phyloP scores from a whole-genome alignment of 2,329 filamentous ascomycete genomes.

The Claviceps spartinae region DNA sequence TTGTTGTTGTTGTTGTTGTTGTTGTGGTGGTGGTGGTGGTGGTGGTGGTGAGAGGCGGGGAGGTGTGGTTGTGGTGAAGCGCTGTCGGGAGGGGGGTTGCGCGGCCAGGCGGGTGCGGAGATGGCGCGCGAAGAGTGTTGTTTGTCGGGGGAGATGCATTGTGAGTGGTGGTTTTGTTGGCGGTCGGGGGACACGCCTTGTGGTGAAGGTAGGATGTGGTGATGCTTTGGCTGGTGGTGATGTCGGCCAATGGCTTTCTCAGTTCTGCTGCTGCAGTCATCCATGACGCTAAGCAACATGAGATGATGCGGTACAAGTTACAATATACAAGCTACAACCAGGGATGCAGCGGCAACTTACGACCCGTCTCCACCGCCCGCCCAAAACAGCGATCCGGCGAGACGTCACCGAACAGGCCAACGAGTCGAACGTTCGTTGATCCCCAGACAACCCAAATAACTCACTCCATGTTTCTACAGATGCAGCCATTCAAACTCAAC shows the following conservation, averaged over 20 bases:
- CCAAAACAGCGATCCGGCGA: not conserved
- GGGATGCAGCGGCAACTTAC: no score
- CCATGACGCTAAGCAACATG: not conserved
- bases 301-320: no score
- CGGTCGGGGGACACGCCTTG: no score
- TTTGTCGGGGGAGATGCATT: not conserved
- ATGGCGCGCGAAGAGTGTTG: constrained; percentile 9
- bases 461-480: no score
- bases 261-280: not conserved
- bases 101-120: constrained; percentile 9
- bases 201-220: not conserved
- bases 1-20: constrained; percentile 8
- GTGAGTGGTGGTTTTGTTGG: not conserved
- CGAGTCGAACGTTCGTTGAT: no score
- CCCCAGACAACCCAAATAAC: no score
- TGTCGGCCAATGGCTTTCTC: not conserved
- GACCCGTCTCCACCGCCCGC: constrained; percentile 8
- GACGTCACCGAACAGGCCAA: constrained; percentile 2
- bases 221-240: not conserved
- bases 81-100: not conserved
- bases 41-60: not conserved
- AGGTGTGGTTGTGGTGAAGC: not conserved
- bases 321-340: no score
- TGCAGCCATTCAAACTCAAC: no score
- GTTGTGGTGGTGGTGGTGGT: constrained; percentile 2